Conservation (phyloP, 225 moss, liverwort and hornwort species). For the Takakia lepidozioides region DNA sequence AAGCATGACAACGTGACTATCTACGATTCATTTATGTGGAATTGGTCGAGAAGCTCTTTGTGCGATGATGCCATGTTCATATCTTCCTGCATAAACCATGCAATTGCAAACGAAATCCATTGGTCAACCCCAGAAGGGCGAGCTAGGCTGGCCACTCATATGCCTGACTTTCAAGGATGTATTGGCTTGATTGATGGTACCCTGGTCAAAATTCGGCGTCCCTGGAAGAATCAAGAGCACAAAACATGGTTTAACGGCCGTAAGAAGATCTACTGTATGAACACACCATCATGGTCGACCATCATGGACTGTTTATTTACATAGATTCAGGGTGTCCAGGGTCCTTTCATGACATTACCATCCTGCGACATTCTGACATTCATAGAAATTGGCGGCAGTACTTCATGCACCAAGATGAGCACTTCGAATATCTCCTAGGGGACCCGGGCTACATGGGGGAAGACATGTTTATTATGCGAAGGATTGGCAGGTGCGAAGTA, state of each 20-base stretch:
- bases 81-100: not conserved
- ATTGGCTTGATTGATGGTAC: constrained; percentile 1
- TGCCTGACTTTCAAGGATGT: not conserved
- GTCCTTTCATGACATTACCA: not conserved
- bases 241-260: not conserved
- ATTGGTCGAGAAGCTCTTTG: not conserved
- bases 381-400: not conserved
- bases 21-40: not conserved
- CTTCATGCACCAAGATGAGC: not conserved
- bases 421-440: not conserved
- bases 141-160: not conserved
- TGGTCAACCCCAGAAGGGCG: not conserved
- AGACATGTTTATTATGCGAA: not conserved
- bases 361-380: not conserved
- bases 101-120: not conserved
- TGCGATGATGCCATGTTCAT: constrained; percentile 4
- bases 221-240: not conserved
- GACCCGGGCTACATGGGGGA: not conserved
- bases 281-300: constrained; percentile 1
- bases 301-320: not conserved
- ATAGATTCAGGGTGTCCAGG: not conserved
- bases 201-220: not conserved
- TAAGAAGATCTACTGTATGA: not conserved
- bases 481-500: not conserved
- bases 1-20: not conserved